Evolutionary conservation across 495 filamentous ascomycete genomes (phyloP).

Genomic region (Staphylotrichum tortipilum): DNA sequence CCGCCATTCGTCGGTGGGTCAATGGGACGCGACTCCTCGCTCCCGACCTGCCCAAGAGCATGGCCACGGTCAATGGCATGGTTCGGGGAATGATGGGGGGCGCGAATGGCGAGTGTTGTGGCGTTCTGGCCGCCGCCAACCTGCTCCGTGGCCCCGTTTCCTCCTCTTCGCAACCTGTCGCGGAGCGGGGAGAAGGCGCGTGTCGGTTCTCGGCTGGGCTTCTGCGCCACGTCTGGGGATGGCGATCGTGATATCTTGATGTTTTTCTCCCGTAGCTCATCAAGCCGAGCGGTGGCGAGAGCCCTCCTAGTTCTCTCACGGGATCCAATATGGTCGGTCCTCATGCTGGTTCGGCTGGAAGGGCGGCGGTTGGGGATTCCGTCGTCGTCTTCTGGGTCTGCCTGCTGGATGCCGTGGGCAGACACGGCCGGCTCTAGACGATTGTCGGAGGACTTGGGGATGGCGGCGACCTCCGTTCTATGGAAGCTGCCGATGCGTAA

Average conservation of each 20-base stretch:
- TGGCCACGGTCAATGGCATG: background rate
- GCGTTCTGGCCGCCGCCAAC: background rate
- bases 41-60: background rate
- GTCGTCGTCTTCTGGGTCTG: conserved; percentile 2
- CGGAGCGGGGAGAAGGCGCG: conserved; percentile 11
- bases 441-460: conserved; percentile 14
- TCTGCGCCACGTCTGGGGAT: conserved; percentile 24
- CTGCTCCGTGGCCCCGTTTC: too few relatives aligned
- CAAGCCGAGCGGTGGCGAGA: conserved; percentile 50
- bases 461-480: conserved; percentile 35
- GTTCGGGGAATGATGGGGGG: background rate
- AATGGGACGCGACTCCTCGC: conserved; percentile 2
- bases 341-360: conserved; percentile 23
- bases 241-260: conserved; percentile 33
- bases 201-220: conserved; percentile 16
- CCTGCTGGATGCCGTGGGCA: background rate
- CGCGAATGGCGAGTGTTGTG: background rate
- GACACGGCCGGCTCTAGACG: background rate
- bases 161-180: conserved; percentile 28
- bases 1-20: conserved; percentile 34
- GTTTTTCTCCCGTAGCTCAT: conserved; percentile 48
- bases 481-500: conserved; percentile 39
- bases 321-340: conserved; percentile 47
- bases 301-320: conserved; percentile 53
- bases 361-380: conserved; percentile 4